A percentile compares a stretch with the other conserved stretches of the same genome.
These are phyloP conservation scores for Carnegiea gigantea DNA, from an alignment of 179 eudicot species.

Conservation along the genomic window DNA sequence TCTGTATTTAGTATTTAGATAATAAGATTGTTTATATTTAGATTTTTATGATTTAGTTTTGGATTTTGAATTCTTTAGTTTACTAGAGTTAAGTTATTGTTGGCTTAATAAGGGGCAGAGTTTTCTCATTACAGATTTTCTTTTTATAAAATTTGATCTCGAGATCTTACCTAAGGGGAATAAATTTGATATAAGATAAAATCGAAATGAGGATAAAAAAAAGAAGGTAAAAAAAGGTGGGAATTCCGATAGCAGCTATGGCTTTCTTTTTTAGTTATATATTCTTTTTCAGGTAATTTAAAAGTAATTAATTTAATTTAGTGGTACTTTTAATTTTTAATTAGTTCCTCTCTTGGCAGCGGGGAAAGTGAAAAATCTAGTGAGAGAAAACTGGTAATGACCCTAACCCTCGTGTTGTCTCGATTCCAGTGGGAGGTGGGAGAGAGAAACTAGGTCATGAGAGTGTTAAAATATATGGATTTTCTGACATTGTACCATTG, in stretches of 20 bases:
- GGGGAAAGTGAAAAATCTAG: constrained; percentile 36
- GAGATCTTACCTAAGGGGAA: not conserved
- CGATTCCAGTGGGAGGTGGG: constrained; percentile 27
- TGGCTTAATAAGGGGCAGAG: too few relatives aligned
- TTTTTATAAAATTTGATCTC: too few relatives aligned
- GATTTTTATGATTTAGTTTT: too few relatives aligned
- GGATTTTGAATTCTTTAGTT: not conserved
- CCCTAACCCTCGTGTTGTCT: constrained; percentile 47
- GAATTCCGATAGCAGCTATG: constrained; percentile 14
- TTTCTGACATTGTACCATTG: constrained; percentile 22
- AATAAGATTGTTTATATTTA: too few relatives aligned
- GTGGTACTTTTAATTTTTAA: constrained; percentile 1
- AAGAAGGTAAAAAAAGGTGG: not conserved
- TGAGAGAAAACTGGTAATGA: constrained; percentile 28
- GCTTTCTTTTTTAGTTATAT: not conserved
- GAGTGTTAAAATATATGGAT: not conserved
- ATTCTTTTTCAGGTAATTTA: constrained; percentile 15
- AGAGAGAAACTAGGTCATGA: constrained; percentile 6
- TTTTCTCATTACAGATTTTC: too few relatives aligned
- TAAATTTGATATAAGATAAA: constrained; percentile 3
- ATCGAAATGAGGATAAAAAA: constrained; percentile 11
- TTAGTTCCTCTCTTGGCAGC: constrained; percentile 22
- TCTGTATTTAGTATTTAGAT: too few relatives aligned
- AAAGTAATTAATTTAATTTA: not conserved
- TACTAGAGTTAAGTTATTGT: too few relatives aligned